Evolutionary conservation across 208 protist genomes (phyloP).

Genomic region (Trypanosoma congolense): DNA sequence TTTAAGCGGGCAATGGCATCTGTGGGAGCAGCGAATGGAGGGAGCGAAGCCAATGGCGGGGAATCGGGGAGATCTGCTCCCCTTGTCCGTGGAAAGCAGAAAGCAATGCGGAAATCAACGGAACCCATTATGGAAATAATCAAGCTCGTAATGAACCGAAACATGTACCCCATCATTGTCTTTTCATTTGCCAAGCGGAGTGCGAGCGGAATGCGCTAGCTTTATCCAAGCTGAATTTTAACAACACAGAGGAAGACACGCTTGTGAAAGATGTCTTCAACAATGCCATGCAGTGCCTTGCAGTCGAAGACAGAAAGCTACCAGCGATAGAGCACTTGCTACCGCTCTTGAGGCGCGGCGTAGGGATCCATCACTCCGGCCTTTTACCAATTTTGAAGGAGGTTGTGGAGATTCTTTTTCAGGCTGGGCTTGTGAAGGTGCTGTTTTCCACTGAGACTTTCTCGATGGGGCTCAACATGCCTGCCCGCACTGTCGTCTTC

Average conservation of each 20-base stretch:
- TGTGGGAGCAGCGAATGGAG: slow-evolving; percentile 41
- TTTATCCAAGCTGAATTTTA: slow-evolving; percentile 94
- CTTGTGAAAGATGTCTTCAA: slow-evolving; percentile 93
- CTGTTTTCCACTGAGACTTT: slow-evolving; percentile 99
- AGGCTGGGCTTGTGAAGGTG: slow-evolving; percentile 97
- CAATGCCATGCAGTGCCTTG: slow-evolving; percentile 94
- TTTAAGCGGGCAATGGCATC: slow-evolving; percentile 93
- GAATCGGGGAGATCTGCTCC: slow-evolving; percentile 10
- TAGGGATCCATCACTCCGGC: slow-evolving; percentile 99
- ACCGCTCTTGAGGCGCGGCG: slow-evolving; percentile 95
- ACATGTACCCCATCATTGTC: slow-evolving; percentile 98
- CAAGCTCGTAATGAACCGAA: slow-evolving; percentile 95
- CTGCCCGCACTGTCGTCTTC: slow-evolving; percentile 98
- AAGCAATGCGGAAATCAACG: slow-evolving; percentile 18
- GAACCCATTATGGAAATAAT: slow-evolving; percentile 93
- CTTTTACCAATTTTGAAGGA: slow-evolving; percentile 99
- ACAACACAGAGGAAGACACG: slow-evolving; percentile 91
- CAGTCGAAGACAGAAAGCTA: slow-evolving; percentile 91
- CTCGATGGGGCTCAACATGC: slow-evolving; percentile 99
- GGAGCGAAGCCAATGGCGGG: slow-evolving; percentile 10
- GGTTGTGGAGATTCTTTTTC: slow-evolving; percentile 99
- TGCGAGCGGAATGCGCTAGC: slow-evolving; percentile 95
- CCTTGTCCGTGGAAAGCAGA: slow-evolving; percentile 19
- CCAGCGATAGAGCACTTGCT: slow-evolving; percentile 93
- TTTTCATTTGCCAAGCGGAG: slow-evolving; percentile 98